Evolutionary conservation across 1,139 yeast genomes (phyloP).

Genomic region (Hanseniaspora uvarum): DNA sequence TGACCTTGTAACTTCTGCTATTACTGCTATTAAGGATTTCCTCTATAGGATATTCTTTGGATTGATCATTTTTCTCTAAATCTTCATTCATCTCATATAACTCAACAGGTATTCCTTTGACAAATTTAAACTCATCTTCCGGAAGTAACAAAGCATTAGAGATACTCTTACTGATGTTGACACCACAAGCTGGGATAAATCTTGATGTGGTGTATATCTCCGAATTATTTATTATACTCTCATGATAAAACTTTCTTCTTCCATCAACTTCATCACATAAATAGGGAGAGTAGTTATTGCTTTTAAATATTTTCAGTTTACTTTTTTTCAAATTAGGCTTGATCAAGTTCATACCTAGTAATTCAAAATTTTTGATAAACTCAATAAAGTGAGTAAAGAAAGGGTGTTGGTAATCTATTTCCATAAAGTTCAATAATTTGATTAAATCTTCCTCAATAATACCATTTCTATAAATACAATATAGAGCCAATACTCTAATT

Average conservation of each 20-base stretch:
- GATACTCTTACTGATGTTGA: slow-evolving; percentile 40
- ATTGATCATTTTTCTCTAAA: slow-evolving; percentile 32
- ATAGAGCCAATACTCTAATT: slow-evolving; percentile 63
- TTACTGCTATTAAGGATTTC: slow-evolving; percentile 31
- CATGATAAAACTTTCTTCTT: slow-evolving; percentile 37
- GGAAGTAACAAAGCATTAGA: slow-evolving; percentile 31
- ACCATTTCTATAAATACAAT: slow-evolving; percentile 79
- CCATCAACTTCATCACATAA: neutral
- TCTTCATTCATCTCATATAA: slow-evolving; percentile 38
- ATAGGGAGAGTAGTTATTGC: slow-evolving; percentile 28
- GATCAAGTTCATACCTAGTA: slow-evolving; percentile 56
- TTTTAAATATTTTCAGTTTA: slow-evolving; percentile 33
- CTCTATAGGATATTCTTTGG: slow-evolving; percentile 26
- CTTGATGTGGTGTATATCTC: slow-evolving; percentile 68
- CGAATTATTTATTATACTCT: slow-evolving; percentile 42
- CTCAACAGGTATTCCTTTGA: slow-evolving; percentile 58
- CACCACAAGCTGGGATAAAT: slow-evolving; percentile 60
- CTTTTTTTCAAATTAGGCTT: slow-evolving; percentile 37
- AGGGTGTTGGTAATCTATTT: slow-evolving; percentile 47
- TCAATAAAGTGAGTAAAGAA: slow-evolving; percentile 38
- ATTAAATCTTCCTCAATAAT: slow-evolving; percentile 61
- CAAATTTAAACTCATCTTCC: slow-evolving; percentile 60
- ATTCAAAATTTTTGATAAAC: slow-evolving; percentile 54
- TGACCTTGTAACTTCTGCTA: slow-evolving; percentile 63
- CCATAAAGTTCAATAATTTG: slow-evolving; percentile 62